These are phyloP conservation scores for Fagus sylvatica DNA, from an alignment of 306 rosid species.

Conservation along the genomic window DNA sequence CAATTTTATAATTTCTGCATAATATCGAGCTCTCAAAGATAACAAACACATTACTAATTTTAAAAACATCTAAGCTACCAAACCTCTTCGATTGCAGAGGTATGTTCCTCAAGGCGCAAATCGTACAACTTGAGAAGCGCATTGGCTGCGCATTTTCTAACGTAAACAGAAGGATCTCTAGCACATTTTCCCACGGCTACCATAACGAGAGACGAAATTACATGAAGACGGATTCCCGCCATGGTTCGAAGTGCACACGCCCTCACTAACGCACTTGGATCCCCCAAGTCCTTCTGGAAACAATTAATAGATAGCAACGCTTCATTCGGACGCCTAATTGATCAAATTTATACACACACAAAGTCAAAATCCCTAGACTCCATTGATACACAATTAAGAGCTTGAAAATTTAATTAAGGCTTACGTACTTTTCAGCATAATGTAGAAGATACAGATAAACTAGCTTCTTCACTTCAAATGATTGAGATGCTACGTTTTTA, in stretches of 20 bases:
- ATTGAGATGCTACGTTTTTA: constrained; percentile 88
- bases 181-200: constrained; percentile 92
- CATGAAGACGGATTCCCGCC: constrained; percentile 96
- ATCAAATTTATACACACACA: background rate
- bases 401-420: too few species aligned
- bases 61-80: constrained; percentile 10
- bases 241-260: constrained; percentile 96
- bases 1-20: too few species aligned
- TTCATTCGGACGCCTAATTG: constrained; percentile 89
- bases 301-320: constrained; percentile 90
- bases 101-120: constrained; percentile 80
- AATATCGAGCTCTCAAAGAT: too few species aligned
- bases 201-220: constrained; percentile 83
- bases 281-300: constrained; percentile 91
- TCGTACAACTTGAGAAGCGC: constrained; percentile 96
- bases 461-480: constrained; percentile 93
- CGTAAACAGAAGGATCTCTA: constrained; percentile 88
- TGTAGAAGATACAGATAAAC: constrained; percentile 91
- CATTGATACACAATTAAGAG: background rate
- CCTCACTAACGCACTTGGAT: constrained; percentile 83
- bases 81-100: constrained; percentile 85
- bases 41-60: background rate
- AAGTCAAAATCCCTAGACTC: background rate
- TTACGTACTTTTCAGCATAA: constrained; percentile 91
- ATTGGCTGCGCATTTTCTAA: constrained; percentile 91